Evolutionary conservation across 2,329 filamentous ascomycete species (phyloP), one percentile per base, ranked within the genome.

Genomic region (Fusarium buharicum): DNA sequence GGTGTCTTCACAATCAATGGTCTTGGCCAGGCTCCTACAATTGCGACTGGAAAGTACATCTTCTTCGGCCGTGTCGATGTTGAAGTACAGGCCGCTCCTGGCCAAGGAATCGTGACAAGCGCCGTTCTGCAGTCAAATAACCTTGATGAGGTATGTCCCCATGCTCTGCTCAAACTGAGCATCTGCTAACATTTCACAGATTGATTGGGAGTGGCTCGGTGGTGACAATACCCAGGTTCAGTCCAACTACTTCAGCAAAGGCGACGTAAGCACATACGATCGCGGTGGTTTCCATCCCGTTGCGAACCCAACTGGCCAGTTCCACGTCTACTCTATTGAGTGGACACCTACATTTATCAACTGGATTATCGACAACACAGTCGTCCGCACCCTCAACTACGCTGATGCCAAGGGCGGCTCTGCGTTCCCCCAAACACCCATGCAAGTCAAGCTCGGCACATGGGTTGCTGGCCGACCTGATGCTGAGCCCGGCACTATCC

Each of bases 181-280:
- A 5, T 7, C 3, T 11, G 22, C 54, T 67, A 38, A 67, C 22
- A 3, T 12, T 8, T 4, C 1, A 1, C 3, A 95, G 78, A 92
- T 95, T 59, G 91, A 94, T 72, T 92, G 89, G 85, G 91, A 95
- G 73, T 93, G 89, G 87, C 80, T 95, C 20, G 91, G 92, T 44
- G 87, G 85, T 41, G 82, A 88, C 62, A 76, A 83, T 49, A 75
- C 77, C n/a, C 80, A 92, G 67, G 90, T 92, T 4, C 92, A 96
- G 75, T 88, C 85, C 69, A 96, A 97, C 78, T 96, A 94, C 78
- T 91, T 90, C 72, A 86, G 87, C 74, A 89, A 90, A 77, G 89
- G 88, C 50, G 81, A 91, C 74, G 86, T 85, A 27, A 85, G 85
- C 7, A 82, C 81, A 31, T 90, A 84, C 70, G 85, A 90, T 72